Percentiles rank a stretch among this genome's conserved stretches.
Evolutionary conservation across 305 asterid genomes (phyloP).

Genomic region (Rubia peregrina): DNA sequence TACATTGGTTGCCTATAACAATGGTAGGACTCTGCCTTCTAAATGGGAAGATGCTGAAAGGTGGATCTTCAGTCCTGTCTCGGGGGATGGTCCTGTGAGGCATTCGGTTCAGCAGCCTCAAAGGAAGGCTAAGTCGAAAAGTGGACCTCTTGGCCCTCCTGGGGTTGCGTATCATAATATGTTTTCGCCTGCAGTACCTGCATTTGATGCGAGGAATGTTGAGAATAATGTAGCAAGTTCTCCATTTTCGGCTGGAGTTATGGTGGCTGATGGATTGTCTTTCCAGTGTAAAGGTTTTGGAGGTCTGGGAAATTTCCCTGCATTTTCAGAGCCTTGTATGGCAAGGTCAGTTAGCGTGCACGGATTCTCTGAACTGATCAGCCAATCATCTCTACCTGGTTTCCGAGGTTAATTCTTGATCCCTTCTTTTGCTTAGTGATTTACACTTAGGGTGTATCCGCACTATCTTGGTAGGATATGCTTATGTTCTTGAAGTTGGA

Average conservation of each 20-base stretch:
- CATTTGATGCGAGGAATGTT: slow-evolving; percentile 37
- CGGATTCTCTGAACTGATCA: slow-evolving; percentile 69
- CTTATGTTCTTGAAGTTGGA: no score
- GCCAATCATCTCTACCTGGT: slow-evolving; percentile 44
- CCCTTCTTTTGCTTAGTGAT: slow-evolving; percentile 4
- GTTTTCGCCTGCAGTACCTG: slow-evolving; percentile 71
- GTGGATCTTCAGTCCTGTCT: slow-evolving; percentile 84
- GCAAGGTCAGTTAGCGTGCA: slow-evolving; percentile 80
- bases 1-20: slow-evolving; percentile 54
- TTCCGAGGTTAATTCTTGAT: slow-evolving; percentile 36
- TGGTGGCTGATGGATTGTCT: slow-evolving; percentile 50
- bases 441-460: neutral
- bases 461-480: no score
- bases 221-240: slow-evolving; percentile 47
- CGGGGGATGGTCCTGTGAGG: slow-evolving; percentile 50
- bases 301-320: slow-evolving; percentile 38
- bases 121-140: slow-evolving; percentile 77
- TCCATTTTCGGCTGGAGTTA: slow-evolving; percentile 58
- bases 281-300: slow-evolving; percentile 32
- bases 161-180: slow-evolving; percentile 65
- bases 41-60: slow-evolving; percentile 99
- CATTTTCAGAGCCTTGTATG: slow-evolving; percentile 65
- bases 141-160: slow-evolving; percentile 97
- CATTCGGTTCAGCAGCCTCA: slow-evolving; percentile 61
- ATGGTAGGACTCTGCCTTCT: slow-evolving; percentile 77